Conservation (phyloP, 495 filamentous ascomycete species). For the Podospora pseudocomata region DNA sequence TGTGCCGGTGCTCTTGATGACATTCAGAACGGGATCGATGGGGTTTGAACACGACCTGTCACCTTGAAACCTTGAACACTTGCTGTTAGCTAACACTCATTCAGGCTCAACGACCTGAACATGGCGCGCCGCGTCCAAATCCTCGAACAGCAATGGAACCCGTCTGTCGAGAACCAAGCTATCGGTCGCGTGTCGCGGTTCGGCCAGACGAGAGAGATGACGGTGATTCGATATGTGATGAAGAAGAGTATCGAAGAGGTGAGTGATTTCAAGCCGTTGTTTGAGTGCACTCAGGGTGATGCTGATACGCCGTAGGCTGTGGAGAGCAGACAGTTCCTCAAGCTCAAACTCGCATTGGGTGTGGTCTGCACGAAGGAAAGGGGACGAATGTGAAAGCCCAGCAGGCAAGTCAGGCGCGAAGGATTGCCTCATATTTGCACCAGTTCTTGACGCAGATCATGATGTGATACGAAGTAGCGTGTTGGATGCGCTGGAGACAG, state of each 20-base stretch:
- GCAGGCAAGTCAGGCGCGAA: neutral
- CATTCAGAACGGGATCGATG: constrained; percentile 41
- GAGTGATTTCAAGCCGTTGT: no score
- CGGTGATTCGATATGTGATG: constrained; percentile 5
- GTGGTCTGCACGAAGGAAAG: neutral
- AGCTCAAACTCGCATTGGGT: neutral
- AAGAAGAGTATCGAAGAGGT: constrained; percentile 6
- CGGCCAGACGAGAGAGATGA: neutral
- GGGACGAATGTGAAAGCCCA: neutral
- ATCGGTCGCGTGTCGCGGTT: neutral
- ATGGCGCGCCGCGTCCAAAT: constrained; percentile 24
- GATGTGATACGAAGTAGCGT: neutral
- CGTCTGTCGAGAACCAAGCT: neutral
- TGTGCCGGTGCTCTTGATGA: constrained; percentile 40
- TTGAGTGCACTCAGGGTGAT: no score
- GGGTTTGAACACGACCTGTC: constrained; percentile 27
- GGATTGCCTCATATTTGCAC: neutral
- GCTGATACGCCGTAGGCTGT: neutral
- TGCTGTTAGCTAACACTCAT: neutral
- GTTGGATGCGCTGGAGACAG: neutral
- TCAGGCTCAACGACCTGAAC: constrained; percentile 42
- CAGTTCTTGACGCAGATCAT: constrained; percentile 4
- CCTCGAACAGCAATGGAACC: constrained; percentile 8
- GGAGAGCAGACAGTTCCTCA: constrained; percentile 5
- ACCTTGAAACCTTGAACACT: constrained; percentile 3